Base-by-base conservation (phyloP, 2,329 filamentous ascomycete genomes). In the Dothideomycetes sp. region DNA sequence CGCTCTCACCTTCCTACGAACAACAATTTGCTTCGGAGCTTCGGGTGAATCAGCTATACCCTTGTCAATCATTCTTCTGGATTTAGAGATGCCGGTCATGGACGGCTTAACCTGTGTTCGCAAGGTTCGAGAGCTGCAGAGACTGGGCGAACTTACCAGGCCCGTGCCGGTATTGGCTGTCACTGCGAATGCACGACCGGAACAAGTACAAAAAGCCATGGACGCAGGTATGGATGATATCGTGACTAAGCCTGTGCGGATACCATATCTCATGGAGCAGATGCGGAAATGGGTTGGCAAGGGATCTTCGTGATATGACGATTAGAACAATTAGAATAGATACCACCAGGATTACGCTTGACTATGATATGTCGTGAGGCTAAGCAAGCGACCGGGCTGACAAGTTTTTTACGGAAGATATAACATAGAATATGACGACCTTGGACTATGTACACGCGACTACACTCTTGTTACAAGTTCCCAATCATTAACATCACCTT, bases 51-150 rank as follows among this genome's bases (percentile, higher is more conserved):
- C 18, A n/a, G 36, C 37, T 10, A 36, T 37, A 12, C 33, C 32
- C 8, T 12, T 36, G 2, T 36, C 41, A 3, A 37, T 38, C 2
- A 77, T 88, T 10, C 59, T 88, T 4, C 86, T 88, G 82, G 84
- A 88, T 53, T 68, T 86, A 34, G 82, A 87, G 52, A 88, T 88
- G 83, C 83, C 83, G 1, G 71, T 86, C 30, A 87, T 87, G 82
- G 81, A 88, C 50, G 84, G 84, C 30, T 74, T 83, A 58, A 81
- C 80, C 2, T 85, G 82, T 47, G 77, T 81, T 8, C 68, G 71
- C 33, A 72, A 66, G 44, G 86, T 89, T 38, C 71, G 84, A 14
- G 70, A 79, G 44, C 64, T 83, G 16, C 80, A 88, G 55, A 62
- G 61, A 35, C 66, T 74, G 38, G 75, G 76, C 15, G 72, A 68